Percentiles rank a stretch among this genome's conserved stretches.
These are phyloP conservation scores for Linnemannia exigua DNA, from an alignment of 192 early-diverging fungal genomes.

Conservation along the genomic window DNA sequence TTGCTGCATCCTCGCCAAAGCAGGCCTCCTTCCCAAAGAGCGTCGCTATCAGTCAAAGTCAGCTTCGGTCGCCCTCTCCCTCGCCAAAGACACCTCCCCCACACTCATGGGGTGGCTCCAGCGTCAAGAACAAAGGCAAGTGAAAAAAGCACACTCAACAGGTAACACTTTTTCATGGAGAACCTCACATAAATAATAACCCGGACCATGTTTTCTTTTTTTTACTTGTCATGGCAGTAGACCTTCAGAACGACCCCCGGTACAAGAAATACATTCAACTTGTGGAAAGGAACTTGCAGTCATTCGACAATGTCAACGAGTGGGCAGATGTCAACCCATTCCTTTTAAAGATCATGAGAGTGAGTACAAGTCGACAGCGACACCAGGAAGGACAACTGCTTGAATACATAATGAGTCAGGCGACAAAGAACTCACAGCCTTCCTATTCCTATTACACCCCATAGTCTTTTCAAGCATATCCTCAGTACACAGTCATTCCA, in stretches of 20 bases:
- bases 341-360: slow-evolving; percentile 84
- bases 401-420: not conserved
- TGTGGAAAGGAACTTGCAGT: slow-evolving; percentile 88
- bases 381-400: not conserved
- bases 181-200: not conserved
- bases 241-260: slow-evolving; percentile 76
- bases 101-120: slow-evolving; percentile 42
- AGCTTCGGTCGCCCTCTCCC: slow-evolving; percentile 49
- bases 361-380: slow-evolving; percentile 25
- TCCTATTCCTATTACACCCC: not conserved
- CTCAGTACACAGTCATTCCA: slow-evolving; percentile 83
- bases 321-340: slow-evolving; percentile 97
- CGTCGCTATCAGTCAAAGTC: slow-evolving; percentile 4
- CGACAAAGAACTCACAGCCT: not conserved
- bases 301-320: slow-evolving; percentile 94
- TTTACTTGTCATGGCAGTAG: slow-evolving; percentile 2
- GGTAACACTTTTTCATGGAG: not conserved
- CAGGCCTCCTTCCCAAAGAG: slow-evolving; percentile 32
- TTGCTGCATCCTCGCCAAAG: slow-evolving; percentile 39
- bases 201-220: not conserved
- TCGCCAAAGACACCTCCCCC: slow-evolving; percentile 51
- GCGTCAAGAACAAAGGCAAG: slow-evolving; percentile 51
- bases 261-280: slow-evolving; percentile 86
- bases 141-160: not conserved
- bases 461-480: slow-evolving; percentile 84